These are phyloP conservation scores for Oryza longistaminata DNA, from an alignment of 176 grass and related monocot species.

Conservation along the genomic window DNA sequence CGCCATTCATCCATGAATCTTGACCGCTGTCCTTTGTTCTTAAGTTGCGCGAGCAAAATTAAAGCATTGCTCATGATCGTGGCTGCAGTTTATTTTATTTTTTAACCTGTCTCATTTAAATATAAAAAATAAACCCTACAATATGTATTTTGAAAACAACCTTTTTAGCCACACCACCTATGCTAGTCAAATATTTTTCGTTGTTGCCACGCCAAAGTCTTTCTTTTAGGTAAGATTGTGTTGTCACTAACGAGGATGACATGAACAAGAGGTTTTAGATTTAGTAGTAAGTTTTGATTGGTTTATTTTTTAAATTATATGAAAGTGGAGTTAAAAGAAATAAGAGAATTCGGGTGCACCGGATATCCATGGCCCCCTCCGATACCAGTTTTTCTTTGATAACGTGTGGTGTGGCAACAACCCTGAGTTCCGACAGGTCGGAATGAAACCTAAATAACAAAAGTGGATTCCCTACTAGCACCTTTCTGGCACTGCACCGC, in stretches of 20 bases:
- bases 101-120: background rate
- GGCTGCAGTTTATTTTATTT: background rate
- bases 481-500: constrained; percentile 22
- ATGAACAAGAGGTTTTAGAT: background rate
- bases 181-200: background rate
- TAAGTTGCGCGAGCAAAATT: background rate
- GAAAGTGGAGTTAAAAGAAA: background rate
- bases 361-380: background rate
- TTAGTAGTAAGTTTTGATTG: background rate
- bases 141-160: background rate
- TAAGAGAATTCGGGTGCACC: background rate
- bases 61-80: background rate
- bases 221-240: background rate
- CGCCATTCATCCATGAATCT: background rate
- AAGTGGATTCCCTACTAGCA: background rate
- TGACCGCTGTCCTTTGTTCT: background rate
- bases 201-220: background rate
- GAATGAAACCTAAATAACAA: background rate
- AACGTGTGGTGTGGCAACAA: background rate
- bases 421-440: background rate
- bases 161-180: background rate
- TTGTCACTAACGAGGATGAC: background rate
- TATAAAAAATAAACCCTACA: too few species aligned
- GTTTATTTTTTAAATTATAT: background rate
- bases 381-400: background rate